Evolutionary conservation across 495 filamentous ascomycete genomes (phyloP).

Genomic region (Trichocladium uniseriatum): DNA sequence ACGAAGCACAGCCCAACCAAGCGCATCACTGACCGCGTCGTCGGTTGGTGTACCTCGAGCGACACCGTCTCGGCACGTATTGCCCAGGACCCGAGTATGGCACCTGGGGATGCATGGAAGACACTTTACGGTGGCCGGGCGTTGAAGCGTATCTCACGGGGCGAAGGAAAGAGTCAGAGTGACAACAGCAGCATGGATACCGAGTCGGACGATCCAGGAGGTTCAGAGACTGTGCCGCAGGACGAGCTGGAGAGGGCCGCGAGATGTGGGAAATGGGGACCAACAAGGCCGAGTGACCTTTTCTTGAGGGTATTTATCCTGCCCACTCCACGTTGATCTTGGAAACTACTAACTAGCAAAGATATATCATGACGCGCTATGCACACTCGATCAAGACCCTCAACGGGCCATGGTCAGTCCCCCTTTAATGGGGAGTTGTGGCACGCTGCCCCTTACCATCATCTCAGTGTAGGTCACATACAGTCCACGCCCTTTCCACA

Average conservation of each 20-base stretch:
- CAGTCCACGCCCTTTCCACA: background rate
- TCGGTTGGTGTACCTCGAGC: conserved; percentile 38
- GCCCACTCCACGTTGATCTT: no score
- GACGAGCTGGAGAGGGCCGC: conserved; percentile 44
- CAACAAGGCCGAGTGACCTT: conserved; percentile 51
- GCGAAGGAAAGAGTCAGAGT: background rate
- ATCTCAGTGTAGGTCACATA: conserved; percentile 44
- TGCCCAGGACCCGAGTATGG: conserved; percentile 41
- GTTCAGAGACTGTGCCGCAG: conserved; percentile 11
- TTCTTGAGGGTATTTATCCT: conserved; percentile 45
- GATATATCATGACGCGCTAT: conserved; percentile 59
- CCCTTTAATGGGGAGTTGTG: conserved; percentile 57
- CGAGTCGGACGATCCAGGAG: no score
- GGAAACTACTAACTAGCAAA: conserved; percentile 22
- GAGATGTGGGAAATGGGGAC: conserved; percentile 60
- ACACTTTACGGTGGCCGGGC: conserved; percentile 39
- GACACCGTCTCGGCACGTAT: conserved; percentile 50
- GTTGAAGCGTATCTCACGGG: conserved; percentile 2
- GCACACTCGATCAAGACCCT: conserved; percentile 48
- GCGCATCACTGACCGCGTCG: conserved; percentile 16
- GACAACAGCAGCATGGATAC: background rate
- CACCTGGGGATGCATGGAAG: conserved; percentile 47
- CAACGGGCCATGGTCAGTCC: conserved; percentile 55
- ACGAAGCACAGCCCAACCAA: conserved; percentile 4
- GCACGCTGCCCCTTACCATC: conserved; percentile 58